Base-by-base conservation (phyloP, 352 stramenopile genomes). In the Globisporangium paroecandrum region DNA sequence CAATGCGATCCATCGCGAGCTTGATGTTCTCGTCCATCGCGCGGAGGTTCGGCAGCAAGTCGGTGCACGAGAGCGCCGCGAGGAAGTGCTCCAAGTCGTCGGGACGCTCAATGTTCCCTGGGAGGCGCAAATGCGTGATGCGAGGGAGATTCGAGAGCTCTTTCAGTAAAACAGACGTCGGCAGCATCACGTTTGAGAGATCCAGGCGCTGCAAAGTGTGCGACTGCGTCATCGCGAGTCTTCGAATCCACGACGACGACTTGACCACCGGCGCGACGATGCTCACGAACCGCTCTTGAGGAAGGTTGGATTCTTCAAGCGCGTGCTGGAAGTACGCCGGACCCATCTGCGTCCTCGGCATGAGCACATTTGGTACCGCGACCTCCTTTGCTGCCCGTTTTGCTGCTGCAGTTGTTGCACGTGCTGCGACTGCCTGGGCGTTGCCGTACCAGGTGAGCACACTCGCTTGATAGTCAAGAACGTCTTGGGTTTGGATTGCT, bases 71-170 rank as follows among this genome's bases (percentile, higher is more conserved):
- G n/a, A 94, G 62, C n/a, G 77, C 81, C 27, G 79, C 79, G 47
- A 94, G 66, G 24, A 93, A 81, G 68, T 89, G 82, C 69, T 94
- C 87, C 25, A 94, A 55, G 66, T 93, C 90, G 32, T 91, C 81
- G 27, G 89, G 75, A 1, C 84, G 78, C 47, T 92, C 69, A 25
- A 94, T 82, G 68, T 87, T 81, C 13, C 65, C 60, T 0, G 87
- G 84, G 20, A 94, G 65, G 7, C 83, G 81, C 36, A 94, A 63
- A 27, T 92, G 83, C 12, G 81, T 84, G 55, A 94, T 66, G 36
- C 76, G 77, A 27, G 79, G 74, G 27, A 94, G 66, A 36, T 77
- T 74, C 7, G 58, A 58, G 15, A 94, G 69, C 63, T 90, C 83
- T 34, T 75, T 74, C 36, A 94, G 69, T 43, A 94, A 41, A 34